phyloP scores from a whole-genome alignment of 305 asterid species.

The Solanum hybrid region DNA sequence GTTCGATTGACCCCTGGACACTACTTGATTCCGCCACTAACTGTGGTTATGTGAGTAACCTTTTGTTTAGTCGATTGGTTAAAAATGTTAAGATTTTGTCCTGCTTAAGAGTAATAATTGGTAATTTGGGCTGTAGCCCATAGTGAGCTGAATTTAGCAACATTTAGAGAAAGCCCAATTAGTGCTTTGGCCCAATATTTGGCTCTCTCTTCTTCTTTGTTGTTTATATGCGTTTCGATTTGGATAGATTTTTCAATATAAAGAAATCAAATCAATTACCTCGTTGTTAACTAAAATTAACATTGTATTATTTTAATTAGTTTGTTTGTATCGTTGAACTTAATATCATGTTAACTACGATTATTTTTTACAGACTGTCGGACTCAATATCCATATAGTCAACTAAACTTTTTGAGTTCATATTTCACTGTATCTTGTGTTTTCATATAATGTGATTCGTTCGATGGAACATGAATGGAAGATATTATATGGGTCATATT shows the following conservation, averaged over 20 bases:
- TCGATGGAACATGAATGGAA: neutral
- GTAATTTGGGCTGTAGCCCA: neutral
- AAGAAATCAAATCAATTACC: neutral
- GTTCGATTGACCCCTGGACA: neutral
- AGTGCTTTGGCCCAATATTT: neutral
- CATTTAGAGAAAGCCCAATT: neutral
- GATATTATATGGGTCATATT: rapidly evolving
- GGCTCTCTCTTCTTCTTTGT: neutral
- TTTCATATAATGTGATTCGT: neutral
- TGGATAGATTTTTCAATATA: neutral
- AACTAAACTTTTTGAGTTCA: neutral
- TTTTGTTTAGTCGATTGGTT: neutral
- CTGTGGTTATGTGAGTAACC: neutral
- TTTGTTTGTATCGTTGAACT: neutral
- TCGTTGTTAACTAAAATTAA: neutral
- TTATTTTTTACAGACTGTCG: too few relatives aligned
- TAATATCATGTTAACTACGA: neutral
- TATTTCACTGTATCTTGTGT: rapidly evolving
- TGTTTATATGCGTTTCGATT: neutral
- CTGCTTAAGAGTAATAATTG: neutral
- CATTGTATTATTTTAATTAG: neutral
- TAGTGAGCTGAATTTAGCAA: neutral
- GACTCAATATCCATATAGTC: too few relatives aligned
- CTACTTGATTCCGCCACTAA: neutral
- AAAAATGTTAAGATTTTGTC: neutral